A percentile compares a stretch with the other conserved stretches of the same genome.
Conservation (phyloP, 1,284 basidiomycete species). For the Thecaphora thlaspeos region DNA sequence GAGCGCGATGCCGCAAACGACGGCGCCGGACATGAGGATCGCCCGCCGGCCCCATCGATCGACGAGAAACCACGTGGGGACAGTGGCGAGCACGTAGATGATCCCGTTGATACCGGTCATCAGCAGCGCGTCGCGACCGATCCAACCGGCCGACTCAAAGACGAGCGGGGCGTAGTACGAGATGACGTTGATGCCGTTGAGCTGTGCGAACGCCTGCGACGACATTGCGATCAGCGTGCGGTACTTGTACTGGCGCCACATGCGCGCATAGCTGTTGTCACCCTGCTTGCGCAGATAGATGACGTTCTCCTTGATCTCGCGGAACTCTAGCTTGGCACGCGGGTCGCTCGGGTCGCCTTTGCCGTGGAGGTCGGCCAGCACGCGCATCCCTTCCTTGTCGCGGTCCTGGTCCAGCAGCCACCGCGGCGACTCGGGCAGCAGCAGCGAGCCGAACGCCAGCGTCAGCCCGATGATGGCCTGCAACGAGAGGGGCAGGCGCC, state of each 20-base stretch:
- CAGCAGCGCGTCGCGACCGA: conserved; percentile 90
- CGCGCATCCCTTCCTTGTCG: conserved; percentile 79
- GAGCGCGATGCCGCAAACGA: conserved; percentile 71
- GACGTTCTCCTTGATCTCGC: conserved; percentile 83
- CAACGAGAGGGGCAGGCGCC: conserved; percentile 59
- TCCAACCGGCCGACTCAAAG: conserved; percentile 79
- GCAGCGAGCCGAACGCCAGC: conserved; percentile 75
- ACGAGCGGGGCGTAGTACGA: conserved; percentile 75
- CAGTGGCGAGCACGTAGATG: conserved; percentile 67
- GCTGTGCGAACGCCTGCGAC: conserved; percentile 90
- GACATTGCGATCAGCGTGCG: conserved; percentile 95
- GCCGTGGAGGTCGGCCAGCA: conserved; percentile 87
- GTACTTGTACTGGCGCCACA: conserved; percentile 85
- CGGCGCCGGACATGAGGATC: conserved; percentile 88
- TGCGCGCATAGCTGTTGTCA: conserved; percentile 73
- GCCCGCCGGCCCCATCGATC: conserved; percentile 86
- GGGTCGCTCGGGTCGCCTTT: conserved; percentile 71
- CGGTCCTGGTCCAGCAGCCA: conserved; percentile 89
- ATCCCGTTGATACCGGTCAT: conserved; percentile 77
- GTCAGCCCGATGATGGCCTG: conserved; percentile 74
- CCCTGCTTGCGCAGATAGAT: conserved; percentile 61
- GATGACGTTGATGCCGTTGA: conserved; percentile 68
- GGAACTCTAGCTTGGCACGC: conserved; percentile 77
- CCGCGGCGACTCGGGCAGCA: conserved; percentile 91
- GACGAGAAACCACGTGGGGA: conserved; percentile 83